Evolutionary conservation across 345 rosid genomes (phyloP).

Genomic region (Nasturtium officinale): DNA sequence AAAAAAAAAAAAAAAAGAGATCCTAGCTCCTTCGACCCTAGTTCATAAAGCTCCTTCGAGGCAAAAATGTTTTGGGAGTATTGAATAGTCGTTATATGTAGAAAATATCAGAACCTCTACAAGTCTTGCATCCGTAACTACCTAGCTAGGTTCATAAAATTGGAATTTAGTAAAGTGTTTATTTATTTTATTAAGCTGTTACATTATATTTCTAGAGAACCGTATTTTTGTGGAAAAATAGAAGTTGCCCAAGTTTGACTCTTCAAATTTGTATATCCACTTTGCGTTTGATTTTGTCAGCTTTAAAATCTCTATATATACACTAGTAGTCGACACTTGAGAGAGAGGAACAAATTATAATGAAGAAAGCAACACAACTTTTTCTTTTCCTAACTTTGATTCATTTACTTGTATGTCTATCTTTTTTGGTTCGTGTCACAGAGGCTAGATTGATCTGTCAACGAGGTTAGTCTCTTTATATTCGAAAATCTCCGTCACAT

Average conservation of each 20-base stretch:
- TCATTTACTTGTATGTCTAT: slow-evolving; percentile 1
- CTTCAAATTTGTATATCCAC: neutral
- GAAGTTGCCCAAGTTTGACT: neutral
- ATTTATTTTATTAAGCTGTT: slow-evolving; percentile 3
- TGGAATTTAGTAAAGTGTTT: neutral
- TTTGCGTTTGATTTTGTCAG: neutral
- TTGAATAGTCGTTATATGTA: neutral
- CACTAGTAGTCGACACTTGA: neutral
- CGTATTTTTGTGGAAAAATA: neutral
- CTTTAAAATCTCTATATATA: neutral
- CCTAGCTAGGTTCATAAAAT: neutral
- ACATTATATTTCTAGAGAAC: neutral
- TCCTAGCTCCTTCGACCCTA: neutral
- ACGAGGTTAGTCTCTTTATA: slow-evolving; percentile 6
- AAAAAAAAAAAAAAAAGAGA: no score
- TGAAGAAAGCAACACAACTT: slow-evolving; percentile 13
- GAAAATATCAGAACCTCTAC: neutral
- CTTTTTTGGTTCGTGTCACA: slow-evolving; percentile 5
- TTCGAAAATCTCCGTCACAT: neutral
- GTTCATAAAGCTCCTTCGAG: neutral
- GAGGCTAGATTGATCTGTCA: neutral
- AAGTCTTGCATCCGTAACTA: slow-evolving; percentile 3
- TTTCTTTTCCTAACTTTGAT: slow-evolving; percentile 18
- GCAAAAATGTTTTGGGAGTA: neutral
- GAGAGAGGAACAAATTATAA: slow-evolving; percentile 16